Evolutionary conservation across 305 asterid genomes (phyloP).

Genomic region (Rubia tinctorum): DNA sequence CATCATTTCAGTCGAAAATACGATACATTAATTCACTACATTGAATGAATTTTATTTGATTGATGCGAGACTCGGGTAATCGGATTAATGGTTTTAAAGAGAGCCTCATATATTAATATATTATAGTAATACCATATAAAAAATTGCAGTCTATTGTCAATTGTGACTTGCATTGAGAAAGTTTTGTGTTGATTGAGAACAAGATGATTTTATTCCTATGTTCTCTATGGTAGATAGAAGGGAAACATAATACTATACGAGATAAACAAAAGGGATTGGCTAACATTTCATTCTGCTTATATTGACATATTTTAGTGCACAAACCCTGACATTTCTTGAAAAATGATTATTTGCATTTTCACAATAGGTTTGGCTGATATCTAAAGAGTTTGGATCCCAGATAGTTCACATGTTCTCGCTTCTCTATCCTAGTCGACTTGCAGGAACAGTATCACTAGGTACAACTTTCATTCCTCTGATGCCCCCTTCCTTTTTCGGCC

Average conservation of each 20-base stretch:
- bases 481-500: conserved; percentile 13
- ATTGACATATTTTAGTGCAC: background rate
- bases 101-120: background rate
- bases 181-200: background rate
- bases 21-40: background rate
- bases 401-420: conserved; percentile 36
- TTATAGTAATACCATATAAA: background rate
- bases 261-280: background rate
- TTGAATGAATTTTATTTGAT: background rate
- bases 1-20: background rate
- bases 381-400: background rate
- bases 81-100: background rate
- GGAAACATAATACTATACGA: no score
- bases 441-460: conserved; percentile 51
- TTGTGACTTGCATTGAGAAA: background rate
- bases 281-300: background rate
- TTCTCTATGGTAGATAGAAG: no score
- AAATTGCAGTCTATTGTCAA: background rate
- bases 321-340: background rate
- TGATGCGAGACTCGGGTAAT: background rate
- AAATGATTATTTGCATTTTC: background rate
- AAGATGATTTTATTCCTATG: background rate
- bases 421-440: conserved; percentile 49
- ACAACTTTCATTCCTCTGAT: conserved; percentile 47
- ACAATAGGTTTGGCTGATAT: conserved; percentile 50